These are phyloP conservation scores for Paratinospora sagittata DNA, from an alignment of 164 flowering plant species.

Conservation along the genomic window DNA sequence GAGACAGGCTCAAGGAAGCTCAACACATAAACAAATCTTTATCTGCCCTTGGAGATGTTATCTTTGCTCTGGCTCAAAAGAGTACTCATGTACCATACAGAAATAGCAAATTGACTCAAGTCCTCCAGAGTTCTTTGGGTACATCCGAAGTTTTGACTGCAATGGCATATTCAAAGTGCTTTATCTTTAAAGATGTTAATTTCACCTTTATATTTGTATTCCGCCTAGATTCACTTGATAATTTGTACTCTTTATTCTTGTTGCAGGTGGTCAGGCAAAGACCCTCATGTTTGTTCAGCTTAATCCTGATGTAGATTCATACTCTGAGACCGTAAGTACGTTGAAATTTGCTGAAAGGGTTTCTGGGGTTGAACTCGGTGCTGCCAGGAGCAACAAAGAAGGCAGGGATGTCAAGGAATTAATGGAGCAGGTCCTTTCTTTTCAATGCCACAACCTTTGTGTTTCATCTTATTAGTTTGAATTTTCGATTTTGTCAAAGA, in stretches of 20 bases:
- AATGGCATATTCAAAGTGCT: neutral
- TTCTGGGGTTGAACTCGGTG: constrained; percentile 95
- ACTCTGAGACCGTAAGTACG: constrained; percentile 72
- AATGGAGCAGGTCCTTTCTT: constrained; percentile 73
- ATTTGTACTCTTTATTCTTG: neutral
- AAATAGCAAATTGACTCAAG: constrained; percentile 97
- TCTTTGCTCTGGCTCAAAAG: constrained; percentile 82
- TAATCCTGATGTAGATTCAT: constrained; percentile 73
- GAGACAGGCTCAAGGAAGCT: constrained; percentile 89
- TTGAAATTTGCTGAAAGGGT: constrained; percentile 97
- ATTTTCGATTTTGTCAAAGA: neutral
- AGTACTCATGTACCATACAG: constrained; percentile 85
- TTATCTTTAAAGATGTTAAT: neutral
- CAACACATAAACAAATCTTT: constrained; percentile 94
- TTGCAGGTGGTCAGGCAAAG: constrained; percentile 93
- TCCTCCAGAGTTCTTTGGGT: constrained; percentile 94
- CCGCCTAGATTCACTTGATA: neutral
- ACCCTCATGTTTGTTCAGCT: constrained; percentile 97
- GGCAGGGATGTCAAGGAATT: constrained; percentile 75
- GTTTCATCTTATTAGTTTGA: neutral
- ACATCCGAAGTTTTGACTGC: constrained; percentile 11
- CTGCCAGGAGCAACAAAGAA: constrained; percentile 85
- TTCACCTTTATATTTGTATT: neutral
- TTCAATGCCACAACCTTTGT: neutral
- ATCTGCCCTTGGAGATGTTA: constrained; percentile 97